Evolutionary conservation across 1,284 basidiomycete species (phyloP), one percentile per base, ranked within the genome.

Genomic region (Thelephora terrestris): DNA sequence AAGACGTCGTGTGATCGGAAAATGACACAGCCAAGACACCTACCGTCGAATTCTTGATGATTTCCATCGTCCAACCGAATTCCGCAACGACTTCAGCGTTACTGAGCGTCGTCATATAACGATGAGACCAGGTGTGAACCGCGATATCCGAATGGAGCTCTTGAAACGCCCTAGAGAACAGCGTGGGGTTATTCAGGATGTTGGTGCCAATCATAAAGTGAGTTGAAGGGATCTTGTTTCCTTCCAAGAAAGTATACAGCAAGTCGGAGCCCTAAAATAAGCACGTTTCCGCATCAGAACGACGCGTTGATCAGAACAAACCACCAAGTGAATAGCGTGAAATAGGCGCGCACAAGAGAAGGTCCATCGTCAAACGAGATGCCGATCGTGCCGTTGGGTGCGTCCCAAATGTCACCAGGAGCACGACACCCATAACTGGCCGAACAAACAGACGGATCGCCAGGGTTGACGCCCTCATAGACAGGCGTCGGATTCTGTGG

Each of bases 201-300:
- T 88, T 82, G 27, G 70, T 57, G 24, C 90, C 90, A 56, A 93
- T 91, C 68, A 89, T 75, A 61, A 91, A 92, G 62, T 91, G 88
- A 1, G 89, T 92, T 2, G 79, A 77, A 7, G 61, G 71, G 49
- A 79, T 63, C 47, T 79, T 74, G 50, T 89, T 72, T n/a, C 66
- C 47, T 52, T 71, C 54, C 45, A 91, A 67, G 61, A 87, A 90
- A 9, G 64, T 47, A 60, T 78, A 76, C 17, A 83, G 67, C 36
- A 50, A 51, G 18, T 63, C 57, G 1, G 70, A 70, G 3, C 64
- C 53, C 51, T 61, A 48, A 21, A 57, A 39, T 36, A 53, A 34
- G 27, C 36, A 39, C 43, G 45, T 21, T 40, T 50, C 23, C 46
- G 45, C 35, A 43, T 23, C 42, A 44, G 24, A 37, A 27, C 24